Evolutionary conservation across 1,284 basidiomycete genomes (phyloP), one percentile per base, ranked within the genome.

Genomic region (Apiotrichum sp.): DNA sequence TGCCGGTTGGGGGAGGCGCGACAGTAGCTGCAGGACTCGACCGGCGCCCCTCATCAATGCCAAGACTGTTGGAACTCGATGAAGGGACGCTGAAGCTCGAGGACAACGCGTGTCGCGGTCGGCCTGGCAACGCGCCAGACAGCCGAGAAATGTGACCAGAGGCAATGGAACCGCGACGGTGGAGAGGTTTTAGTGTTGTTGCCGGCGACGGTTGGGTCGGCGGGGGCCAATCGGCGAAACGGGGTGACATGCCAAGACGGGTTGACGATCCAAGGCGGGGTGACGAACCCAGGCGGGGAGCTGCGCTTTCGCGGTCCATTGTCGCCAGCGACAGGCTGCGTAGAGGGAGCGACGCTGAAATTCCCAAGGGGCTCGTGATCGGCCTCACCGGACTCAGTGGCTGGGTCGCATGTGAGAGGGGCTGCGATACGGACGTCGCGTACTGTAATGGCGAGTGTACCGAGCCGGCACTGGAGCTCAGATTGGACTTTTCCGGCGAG

Each of bases 91-190:
- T 32, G 47, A 49, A 5, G 10, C 62, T 44, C 14, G 53, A 38
- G 7, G 55, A 47, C 3, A 56, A 45, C 22, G 64, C 55, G 41
- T 52, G 44, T 36, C 22, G 22, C 50, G 43, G 46, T 41, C 22
- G 51, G 3, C 40, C 49, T 2, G 53, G 53, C 8, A 53, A 48
- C 6, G 39, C 29, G 36, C 38, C n/a, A 2, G 58, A 50, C n/a
- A 59, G 39, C 13, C 55, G 54, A 10, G 55, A 50, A 31, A 59
- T 59, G 45, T 59, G 55, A 7, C 58, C 58, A n/a, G 40, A 40
- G 34, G 58, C 58, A 16, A 59, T 59, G 16, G 54, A 56, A 22
- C 58, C 58, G 35, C 58, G 58, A 6, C 58, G 58, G 8, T 43
- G 38, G 22, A 50, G 46, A 10, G 44, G 13, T 2, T 34, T 31